A percentile compares a stretch with the other conserved stretches of the same genome.
Conservation (phyloP, 192 early-diverging fungal genomes). For the Coemansia javaensis region DNA sequence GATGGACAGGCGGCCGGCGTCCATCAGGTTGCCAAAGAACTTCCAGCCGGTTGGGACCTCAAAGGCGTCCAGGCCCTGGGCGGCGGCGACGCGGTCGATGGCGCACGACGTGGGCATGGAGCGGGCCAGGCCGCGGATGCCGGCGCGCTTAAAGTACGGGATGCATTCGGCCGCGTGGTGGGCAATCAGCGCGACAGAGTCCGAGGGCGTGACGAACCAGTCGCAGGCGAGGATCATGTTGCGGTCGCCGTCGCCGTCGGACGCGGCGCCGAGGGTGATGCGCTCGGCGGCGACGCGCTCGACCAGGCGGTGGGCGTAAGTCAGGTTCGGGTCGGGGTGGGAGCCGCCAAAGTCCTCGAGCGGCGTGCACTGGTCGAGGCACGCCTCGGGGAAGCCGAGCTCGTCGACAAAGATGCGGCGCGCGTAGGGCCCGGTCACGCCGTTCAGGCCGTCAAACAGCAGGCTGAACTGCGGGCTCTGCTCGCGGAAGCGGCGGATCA, state of each 20-base stretch:
- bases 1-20: slow-evolving; percentile 85
- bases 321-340: slow-evolving; percentile 98
- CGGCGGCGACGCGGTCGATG: slow-evolving; percentile 81
- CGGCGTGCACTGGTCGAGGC: slow-evolving; percentile 78
- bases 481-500: slow-evolving; percentile 73
- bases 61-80: slow-evolving; percentile 71
- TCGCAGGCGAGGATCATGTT: slow-evolving; percentile 98
- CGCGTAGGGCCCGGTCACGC: slow-evolving; percentile 95
- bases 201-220: slow-evolving; percentile 93
- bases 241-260: slow-evolving; percentile 96
- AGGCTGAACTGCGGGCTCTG: slow-evolving; percentile 71
- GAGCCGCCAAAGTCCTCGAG: slow-evolving; percentile 88
- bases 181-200: slow-evolving; percentile 96
- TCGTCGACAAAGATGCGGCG: slow-evolving; percentile 80
- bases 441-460: slow-evolving; percentile 93
- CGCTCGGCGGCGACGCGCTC: slow-evolving; percentile 76
- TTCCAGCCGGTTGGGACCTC: slow-evolving; percentile 94
- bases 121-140: slow-evolving; percentile 82
- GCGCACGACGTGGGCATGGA: slow-evolving; percentile 96
- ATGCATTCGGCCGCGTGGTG: slow-evolving; percentile 78
- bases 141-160: slow-evolving; percentile 85
- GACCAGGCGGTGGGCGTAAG: slow-evolving; percentile 91
- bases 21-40: slow-evolving; percentile 99
- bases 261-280: slow-evolving; percentile 89
- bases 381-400: slow-evolving; percentile 74